Base-by-base conservation (phyloP, 2,329 filamentous ascomycete genomes). In the Aspergillus pseudoterreus region DNA sequence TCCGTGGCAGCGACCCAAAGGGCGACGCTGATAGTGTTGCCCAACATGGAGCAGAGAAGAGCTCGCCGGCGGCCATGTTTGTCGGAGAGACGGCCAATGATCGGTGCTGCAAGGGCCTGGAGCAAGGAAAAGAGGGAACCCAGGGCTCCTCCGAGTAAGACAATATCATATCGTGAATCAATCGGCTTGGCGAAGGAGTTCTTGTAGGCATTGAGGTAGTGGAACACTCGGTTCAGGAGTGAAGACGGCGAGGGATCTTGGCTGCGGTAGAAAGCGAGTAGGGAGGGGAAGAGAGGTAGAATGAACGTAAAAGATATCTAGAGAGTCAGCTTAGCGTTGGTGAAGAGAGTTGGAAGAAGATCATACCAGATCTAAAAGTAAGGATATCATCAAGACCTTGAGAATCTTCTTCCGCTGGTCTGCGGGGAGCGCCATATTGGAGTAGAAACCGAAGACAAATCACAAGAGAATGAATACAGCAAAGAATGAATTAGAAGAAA, bases 291-390 rank as follows among this genome's bases (percentile, higher is more conserved):
- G 33, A 99, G 83, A 0, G 94, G 94, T 8, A 99, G 86, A 68
- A 97, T 97, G 69, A 99, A 96, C 27, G 94, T 99, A 71, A 99
- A 99, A 50, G 92, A 96, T 65, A 97, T 90, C 92, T 96, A 60
- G 49, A 24, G 33, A 30, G n/a, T 22, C 35, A 14, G 43, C n/a
- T 52, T 50, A 52, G 42, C 43, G 24, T 11, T 22, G 22, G 11
- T 10, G 38, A 19, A 11, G 32, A 11, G 12, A 35, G 21, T 1
- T 38, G 2, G 14, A 43, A 45, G 22, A 50, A 43, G 27, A 35
- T 41, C 82, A 59, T 81, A 96, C 92, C 73, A 97, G 74, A 71
- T 97, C 92, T 11, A 97, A 80, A 14, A 97, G 80, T 38, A 97
- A 79, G 49, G 92, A 96, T 56, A 94, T 79, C 71, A 96, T 92